Evolutionary conservation across 805 yeast species (phyloP).

Genomic region (Cyberlindnera maclurae): DNA sequence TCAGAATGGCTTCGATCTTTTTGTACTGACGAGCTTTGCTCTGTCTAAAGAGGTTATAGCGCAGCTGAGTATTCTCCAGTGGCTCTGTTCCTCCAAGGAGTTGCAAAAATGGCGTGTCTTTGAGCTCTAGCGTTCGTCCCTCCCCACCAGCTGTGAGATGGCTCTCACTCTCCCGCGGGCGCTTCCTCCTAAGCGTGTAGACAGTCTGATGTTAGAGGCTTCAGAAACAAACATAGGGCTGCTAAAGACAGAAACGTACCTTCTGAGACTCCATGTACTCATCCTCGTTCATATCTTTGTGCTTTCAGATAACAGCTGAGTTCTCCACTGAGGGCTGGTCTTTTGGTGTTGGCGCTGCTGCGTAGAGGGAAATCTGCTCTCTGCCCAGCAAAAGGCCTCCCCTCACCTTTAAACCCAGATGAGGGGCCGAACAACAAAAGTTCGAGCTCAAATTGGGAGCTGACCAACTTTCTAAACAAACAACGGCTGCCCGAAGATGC

Average conservation of each 20-base stretch:
- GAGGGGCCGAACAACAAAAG: no score
- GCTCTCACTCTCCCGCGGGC: constrained; percentile 3
- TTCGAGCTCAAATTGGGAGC: neutral
- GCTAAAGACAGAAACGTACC: constrained; percentile 5
- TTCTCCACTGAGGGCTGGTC: no score
- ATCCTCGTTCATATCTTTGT: constrained; percentile 2
- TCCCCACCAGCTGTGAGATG: constrained; percentile 8
- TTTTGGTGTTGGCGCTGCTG: no score
- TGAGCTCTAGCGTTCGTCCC: constrained; percentile 6
- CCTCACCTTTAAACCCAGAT: no score
- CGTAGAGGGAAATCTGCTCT: no score
- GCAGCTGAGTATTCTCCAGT: constrained; percentile 6
- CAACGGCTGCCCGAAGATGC: no score
- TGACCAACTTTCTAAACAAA: no score
- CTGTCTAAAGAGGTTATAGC: constrained; percentile 12
- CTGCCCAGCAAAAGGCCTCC: no score
- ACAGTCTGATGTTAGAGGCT: constrained; percentile 11
- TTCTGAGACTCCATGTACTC: constrained; percentile 13
- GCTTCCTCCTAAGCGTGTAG: constrained; percentile 13
- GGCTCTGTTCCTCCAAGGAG: constrained; percentile 17
- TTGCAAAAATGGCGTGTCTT: constrained; percentile 11
- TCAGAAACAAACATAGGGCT: no score
- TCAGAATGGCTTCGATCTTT: constrained; percentile 10
- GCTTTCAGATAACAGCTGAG: constrained; percentile 1
- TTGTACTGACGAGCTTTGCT: constrained; percentile 11